Percentiles rank a stretch among this genome's conserved stretches.
Evolutionary conservation across 768 basidiomycete species (phyloP).

Genomic region (Naganishia friedmannii): DNA sequence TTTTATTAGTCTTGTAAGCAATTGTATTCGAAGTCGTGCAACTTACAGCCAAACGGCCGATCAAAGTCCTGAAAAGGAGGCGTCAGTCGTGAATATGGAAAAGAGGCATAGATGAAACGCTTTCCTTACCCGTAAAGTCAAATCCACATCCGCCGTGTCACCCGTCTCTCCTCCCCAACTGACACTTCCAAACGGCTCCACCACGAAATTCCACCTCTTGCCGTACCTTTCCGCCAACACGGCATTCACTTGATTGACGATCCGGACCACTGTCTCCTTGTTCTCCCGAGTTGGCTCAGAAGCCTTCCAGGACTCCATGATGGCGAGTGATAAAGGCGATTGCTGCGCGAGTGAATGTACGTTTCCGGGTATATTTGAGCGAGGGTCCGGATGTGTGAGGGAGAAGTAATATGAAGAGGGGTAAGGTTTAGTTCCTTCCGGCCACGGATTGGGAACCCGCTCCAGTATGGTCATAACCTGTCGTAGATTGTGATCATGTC

Average conservation of each 20-base stretch:
- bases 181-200: slow-evolving; percentile 50
- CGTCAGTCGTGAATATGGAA: background rate
- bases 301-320: slow-evolving; percentile 21
- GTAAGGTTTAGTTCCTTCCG: slow-evolving; percentile 6
- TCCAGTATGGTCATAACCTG: slow-evolving; percentile 5
- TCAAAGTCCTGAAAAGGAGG: slow-evolving; percentile 34
- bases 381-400: slow-evolving; percentile 22
- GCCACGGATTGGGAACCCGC: slow-evolving; percentile 18
- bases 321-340: background rate
- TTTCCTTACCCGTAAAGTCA: slow-evolving; percentile 39
- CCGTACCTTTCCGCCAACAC: slow-evolving; percentile 19
- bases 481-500: background rate
- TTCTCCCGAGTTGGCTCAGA: slow-evolving; percentile 14
- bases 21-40: slow-evolving; percentile 22
- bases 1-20: background rate
- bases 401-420: slow-evolving; percentile 21
- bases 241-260: slow-evolving; percentile 24
- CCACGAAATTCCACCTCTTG: slow-evolving; percentile 35
- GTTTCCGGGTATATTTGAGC: background rate
- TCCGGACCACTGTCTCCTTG: slow-evolving; percentile 16
- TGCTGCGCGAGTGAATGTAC: background rate
- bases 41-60: slow-evolving; percentile 43
- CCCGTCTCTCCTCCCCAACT: slow-evolving; percentile 51
- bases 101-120: background rate
- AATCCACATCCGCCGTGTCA: slow-evolving; percentile 45